A percentile compares a stretch with the other conserved stretches of the same genome.
phyloP scores from a whole-genome alignment of 75 land plant species.

The Cunninghamia lanceolata region DNA sequence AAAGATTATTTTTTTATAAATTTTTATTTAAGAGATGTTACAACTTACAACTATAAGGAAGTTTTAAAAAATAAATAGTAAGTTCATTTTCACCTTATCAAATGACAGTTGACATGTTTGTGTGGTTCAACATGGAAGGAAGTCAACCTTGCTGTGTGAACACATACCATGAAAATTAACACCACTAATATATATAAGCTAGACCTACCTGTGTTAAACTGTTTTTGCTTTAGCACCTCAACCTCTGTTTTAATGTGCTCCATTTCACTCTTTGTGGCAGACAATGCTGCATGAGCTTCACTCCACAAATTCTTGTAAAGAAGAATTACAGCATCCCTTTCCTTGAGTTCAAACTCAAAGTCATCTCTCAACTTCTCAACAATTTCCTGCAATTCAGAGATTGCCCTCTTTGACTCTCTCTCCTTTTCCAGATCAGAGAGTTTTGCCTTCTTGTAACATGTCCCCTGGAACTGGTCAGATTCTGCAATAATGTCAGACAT shows the following conservation, averaged over 20 bases:
- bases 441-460: background rate
- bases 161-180: background rate
- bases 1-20: background rate
- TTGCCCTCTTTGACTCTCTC: background rate
- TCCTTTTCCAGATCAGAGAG: background rate
- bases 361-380: background rate
- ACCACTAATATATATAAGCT: background rate
- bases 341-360: background rate
- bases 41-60: background rate
- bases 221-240: background rate
- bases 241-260: background rate
- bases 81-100: background rate
- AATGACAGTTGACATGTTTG: background rate
- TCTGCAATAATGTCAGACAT: background rate
- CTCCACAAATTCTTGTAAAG: background rate
- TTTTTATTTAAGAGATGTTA: background rate
- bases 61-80: background rate
- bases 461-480: background rate
- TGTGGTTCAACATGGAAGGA: background rate
- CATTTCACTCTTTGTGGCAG: background rate
- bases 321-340: background rate
- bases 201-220: slow-evolving; percentile 1
- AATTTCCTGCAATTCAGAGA: background rate
- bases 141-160: background rate
- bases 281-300: slow-evolving; percentile 2